Conservation (phyloP, 1,284 basidiomycete genomes). For the Lignosus rhinocerotis region DNA sequence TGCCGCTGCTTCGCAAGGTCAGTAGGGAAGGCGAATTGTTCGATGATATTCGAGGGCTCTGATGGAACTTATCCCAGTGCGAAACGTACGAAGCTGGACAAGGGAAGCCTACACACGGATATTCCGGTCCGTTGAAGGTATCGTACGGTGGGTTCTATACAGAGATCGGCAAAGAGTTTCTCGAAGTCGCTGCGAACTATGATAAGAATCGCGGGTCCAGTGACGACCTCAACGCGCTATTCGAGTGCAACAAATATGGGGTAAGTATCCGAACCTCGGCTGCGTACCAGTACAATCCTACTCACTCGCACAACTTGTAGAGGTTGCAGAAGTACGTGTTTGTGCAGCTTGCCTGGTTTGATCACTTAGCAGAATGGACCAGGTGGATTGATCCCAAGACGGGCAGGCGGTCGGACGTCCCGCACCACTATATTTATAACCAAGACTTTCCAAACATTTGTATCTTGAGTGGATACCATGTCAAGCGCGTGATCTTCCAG, state of each 20-base stretch:
- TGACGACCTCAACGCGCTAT: slow-evolving; percentile 29
- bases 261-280: slow-evolving; percentile 15
- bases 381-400: slow-evolving; percentile 52
- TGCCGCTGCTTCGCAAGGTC: slow-evolving; percentile 56
- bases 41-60: neutral
- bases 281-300: neutral
- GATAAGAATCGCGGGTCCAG: slow-evolving; percentile 35
- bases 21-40: neutral
- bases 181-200: slow-evolving; percentile 44
- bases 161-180: slow-evolving; percentile 46
- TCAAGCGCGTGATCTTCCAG: slow-evolving; percentile 31
- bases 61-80: slow-evolving; percentile 34
- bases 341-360: neutral
- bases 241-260: slow-evolving; percentile 30
- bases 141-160: slow-evolving; percentile 41
- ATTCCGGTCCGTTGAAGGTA: slow-evolving; percentile 52
- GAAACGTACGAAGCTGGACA: slow-evolving; percentile 48
- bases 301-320: neutral
- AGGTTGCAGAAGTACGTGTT: slow-evolving; percentile 21
- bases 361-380: neutral
- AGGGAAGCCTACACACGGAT: slow-evolving; percentile 46
- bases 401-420: slow-evolving; percentile 55
- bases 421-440: slow-evolving; percentile 59
- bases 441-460: slow-evolving; percentile 32
- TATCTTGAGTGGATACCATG: slow-evolving; percentile 26